Base-by-base conservation (phyloP, 1,284 basidiomycete genomes). In the Meripilus lineatus region DNA sequence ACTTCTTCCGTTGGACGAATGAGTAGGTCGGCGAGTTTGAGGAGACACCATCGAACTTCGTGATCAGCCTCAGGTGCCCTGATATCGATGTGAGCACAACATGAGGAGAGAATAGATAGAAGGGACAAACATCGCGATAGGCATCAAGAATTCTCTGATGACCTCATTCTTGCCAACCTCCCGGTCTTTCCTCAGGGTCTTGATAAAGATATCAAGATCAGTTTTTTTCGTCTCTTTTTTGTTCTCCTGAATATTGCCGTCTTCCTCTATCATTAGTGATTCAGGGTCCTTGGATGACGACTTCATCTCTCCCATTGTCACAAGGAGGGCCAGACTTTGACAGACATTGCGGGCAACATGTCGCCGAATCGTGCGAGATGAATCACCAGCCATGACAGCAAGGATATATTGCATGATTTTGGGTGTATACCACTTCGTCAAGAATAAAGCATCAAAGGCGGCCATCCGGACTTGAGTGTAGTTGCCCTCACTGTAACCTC, bases 391-490 rank as follows among this genome's bases (percentile, higher is more conserved):
- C 66, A 98, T 84, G 42, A 98, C 84, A n/a, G 91, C 79, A 46
- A 96, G 78, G 54, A 97, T 75, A 61, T 98, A 99, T 21, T 83
- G 79, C 71, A 93, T 86, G 49, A 99, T 81, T 54, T 81, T 78
- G 17, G 85, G 82, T 0, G 79, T 74, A 58, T 87, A 90, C 89
- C 89, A 91, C 62, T 89, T 92, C 38, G 90, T 88, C 46, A 98
- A 73, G 65, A 99, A 84, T 3, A 99, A 74, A 17, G 89, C 89
- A 62, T 99, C 93, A 56, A 99, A 94, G 2, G 96, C 95, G 3
- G 89, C 82, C 40, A 93, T 75, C 23, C 96, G 87, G 25, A 99
- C 85, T 55, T 93, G 89, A 4, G 85, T 85, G 55, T 89, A 94
- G 60, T 96, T 96, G 34, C 93, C 94, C 64, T 95, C 91, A 18